Evolutionary conservation across 192 early-diverging fungal genomes (phyloP).

Genomic region (Gaertneriomyces sp.): DNA sequence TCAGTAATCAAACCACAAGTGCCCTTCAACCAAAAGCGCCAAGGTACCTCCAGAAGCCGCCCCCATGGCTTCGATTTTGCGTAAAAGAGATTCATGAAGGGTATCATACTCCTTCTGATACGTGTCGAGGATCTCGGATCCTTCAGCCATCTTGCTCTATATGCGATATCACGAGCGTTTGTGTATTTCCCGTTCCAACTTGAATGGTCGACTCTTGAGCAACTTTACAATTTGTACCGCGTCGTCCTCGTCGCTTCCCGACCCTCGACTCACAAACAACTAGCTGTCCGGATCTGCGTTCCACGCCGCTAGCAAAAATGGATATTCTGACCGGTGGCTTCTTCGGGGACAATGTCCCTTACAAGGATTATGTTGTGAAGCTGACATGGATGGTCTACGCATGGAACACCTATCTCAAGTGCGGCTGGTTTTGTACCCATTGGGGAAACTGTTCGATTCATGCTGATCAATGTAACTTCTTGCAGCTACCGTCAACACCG

Average conservation of each 20-base stretch:
- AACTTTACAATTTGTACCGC: too few species aligned
- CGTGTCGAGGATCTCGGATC: conserved; percentile 77
- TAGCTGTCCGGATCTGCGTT: too few species aligned
- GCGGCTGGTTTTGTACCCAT: not conserved
- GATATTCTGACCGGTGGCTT: not conserved
- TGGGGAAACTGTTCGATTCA: not conserved
- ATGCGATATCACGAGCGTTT: too few species aligned
- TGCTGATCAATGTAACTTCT: not conserved
- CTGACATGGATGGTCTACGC: conserved; percentile 69
- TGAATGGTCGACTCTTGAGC: too few species aligned
- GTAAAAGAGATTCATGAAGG: conserved; percentile 53
- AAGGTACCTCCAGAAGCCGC: conserved; percentile 56
- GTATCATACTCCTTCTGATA: conserved; percentile 82
- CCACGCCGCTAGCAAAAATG: too few species aligned
- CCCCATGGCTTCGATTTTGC: conserved; percentile 59
- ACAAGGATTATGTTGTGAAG: conserved; percentile 74
- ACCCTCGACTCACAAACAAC: too few species aligned
- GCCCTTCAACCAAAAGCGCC: not conserved
- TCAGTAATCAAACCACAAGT: not conserved
- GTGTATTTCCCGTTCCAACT: too few species aligned
- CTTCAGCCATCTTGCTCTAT: conserved; percentile 26
- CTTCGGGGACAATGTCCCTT: conserved; percentile 43
- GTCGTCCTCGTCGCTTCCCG: too few species aligned
- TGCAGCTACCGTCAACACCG: conserved; percentile 68
- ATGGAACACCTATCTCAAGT: conserved; percentile 82